Conservation (phyloP, 2,329 filamentous ascomycete species). For the Stachybotrys elegans region DNA sequence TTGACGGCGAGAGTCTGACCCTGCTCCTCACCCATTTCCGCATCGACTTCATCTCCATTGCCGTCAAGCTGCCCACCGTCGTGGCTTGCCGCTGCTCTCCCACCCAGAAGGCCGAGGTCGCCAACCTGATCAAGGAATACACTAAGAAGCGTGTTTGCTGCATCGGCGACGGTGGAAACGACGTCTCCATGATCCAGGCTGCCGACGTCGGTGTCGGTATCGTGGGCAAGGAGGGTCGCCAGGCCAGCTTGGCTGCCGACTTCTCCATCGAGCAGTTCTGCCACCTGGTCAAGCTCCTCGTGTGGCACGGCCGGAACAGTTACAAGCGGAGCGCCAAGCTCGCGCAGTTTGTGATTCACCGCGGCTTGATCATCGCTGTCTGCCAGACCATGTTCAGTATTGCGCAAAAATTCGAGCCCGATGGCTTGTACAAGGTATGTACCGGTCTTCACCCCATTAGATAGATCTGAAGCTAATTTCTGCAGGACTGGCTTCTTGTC, state of each 20-base stretch:
- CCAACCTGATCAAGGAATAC: slow-evolving; percentile 80
- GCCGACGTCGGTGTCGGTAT: slow-evolving; percentile 97
- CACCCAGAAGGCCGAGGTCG: slow-evolving; percentile 93
- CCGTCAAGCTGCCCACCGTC: slow-evolving; percentile 83
- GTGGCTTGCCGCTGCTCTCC: slow-evolving; percentile 96
- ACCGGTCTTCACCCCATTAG: neutral
- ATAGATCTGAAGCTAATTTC: neutral
- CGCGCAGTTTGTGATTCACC: slow-evolving; percentile 96
- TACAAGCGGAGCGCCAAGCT: slow-evolving; percentile 96
- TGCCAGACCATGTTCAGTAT: slow-evolving; percentile 98
- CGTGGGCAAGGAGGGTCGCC: slow-evolving; percentile 93
- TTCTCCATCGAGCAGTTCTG: slow-evolving; percentile 96
- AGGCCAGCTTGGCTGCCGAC: slow-evolving; percentile 91
- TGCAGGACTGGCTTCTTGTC: slow-evolving; percentile 85
- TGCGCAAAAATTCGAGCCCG: slow-evolving; percentile 84
- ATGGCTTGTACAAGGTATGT: slow-evolving; percentile 76
- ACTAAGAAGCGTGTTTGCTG: slow-evolving; percentile 96
- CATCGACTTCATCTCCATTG: slow-evolving; percentile 79
- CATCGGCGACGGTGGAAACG: slow-evolving; percentile 96
- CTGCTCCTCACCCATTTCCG: slow-evolving; percentile 80
- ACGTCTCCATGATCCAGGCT: slow-evolving; percentile 98
- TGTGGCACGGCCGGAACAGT: slow-evolving; percentile 96
- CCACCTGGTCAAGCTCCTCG: slow-evolving; percentile 91
- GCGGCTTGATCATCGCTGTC: slow-evolving; percentile 89
- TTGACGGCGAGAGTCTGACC: slow-evolving; percentile 86